phyloP scores from a whole-genome alignment of 2,329 filamentous ascomycete genomes.

The Neodidymelliopsis sp. region DNA sequence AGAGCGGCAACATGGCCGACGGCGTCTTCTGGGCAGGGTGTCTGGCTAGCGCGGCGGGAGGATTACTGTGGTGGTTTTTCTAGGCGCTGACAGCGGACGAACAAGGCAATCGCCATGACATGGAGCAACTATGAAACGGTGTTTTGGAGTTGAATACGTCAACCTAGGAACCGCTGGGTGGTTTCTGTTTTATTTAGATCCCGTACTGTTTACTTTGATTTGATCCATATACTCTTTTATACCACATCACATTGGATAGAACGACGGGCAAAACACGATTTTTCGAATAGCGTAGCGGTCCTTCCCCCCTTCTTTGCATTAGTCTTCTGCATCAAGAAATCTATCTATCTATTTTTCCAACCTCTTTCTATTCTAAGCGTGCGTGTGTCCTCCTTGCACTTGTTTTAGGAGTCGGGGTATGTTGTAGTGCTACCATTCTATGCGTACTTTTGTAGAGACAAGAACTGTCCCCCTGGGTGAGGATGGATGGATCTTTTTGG shows the following conservation, averaged over 20 bases:
- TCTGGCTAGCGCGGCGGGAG: slow-evolving; percentile 56
- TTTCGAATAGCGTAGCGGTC: not conserved
- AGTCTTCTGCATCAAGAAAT: too few species aligned
- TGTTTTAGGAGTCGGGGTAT: slow-evolving; percentile 14
- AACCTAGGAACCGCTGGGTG: too few species aligned
- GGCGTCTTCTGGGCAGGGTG: slow-evolving; percentile 61
- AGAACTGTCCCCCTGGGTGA: too few species aligned
- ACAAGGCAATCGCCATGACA: too few species aligned
- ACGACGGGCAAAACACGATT: not conserved
- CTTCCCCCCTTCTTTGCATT: too few species aligned
- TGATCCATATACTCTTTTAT: slow-evolving; percentile 2
- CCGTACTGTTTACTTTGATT: not conserved
- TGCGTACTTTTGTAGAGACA: too few species aligned
- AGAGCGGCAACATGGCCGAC: slow-evolving; percentile 50
- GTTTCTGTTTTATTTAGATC: too few species aligned
- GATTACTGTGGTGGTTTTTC: slow-evolving; percentile 57
- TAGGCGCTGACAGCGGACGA: too few species aligned
- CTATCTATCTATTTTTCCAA: too few species aligned
- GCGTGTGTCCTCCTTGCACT: slow-evolving; percentile 15
- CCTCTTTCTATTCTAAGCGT: too few species aligned
- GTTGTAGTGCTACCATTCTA: slow-evolving; percentile 6
- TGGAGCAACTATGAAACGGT: not conserved
- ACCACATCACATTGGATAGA: too few species aligned
- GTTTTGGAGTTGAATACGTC: slow-evolving; percentile 15
- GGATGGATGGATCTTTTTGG: too few species aligned